Conservation (phyloP, 2,329 filamentous ascomycete species). For the Sporothrix globosa region DNA sequence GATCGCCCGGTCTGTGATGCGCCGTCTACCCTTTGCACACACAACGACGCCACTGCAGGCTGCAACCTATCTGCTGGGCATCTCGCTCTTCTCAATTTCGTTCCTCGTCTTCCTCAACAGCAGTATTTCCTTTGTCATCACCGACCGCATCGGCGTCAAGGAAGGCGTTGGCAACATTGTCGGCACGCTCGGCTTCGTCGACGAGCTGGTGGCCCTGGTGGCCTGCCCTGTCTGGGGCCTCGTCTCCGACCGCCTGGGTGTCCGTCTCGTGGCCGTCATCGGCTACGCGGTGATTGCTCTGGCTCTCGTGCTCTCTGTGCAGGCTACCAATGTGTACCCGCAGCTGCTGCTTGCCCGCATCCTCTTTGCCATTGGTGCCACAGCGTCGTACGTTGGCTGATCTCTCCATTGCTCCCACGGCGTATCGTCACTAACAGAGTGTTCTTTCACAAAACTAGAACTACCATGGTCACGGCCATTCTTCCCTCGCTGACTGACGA, state of each 20-base stretch:
- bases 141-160: constrained; percentile 76
- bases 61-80: constrained; percentile 76
- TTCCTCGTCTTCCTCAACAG: constrained; percentile 90
- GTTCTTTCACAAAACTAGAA: constrained; percentile 45
- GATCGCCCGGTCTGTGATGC: constrained; percentile 42
- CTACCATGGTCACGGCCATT: constrained; percentile 97
- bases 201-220: constrained; percentile 79
- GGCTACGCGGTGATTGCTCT: constrained; percentile 83
- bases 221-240: constrained; percentile 82
- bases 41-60: constrained; percentile 65
- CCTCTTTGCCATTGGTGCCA: constrained; percentile 86
- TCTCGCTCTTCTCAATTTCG: constrained; percentile 83
- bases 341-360: constrained; percentile 82
- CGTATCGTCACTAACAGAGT: background rate
- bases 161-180: constrained; percentile 76
- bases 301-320: constrained; percentile 78
- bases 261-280: constrained; percentile 70
- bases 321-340: constrained; percentile 85
- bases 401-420: background rate
- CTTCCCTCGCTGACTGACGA: constrained; percentile 71
- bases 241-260: constrained; percentile 74
- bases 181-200: constrained; percentile 81
- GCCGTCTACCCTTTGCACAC: constrained; percentile 60
- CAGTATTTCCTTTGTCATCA: constrained; percentile 81
- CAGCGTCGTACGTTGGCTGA: constrained; percentile 67